Base-by-base conservation (phyloP, 805 yeast genomes). In the Isabelozyma gotoi region DNA sequence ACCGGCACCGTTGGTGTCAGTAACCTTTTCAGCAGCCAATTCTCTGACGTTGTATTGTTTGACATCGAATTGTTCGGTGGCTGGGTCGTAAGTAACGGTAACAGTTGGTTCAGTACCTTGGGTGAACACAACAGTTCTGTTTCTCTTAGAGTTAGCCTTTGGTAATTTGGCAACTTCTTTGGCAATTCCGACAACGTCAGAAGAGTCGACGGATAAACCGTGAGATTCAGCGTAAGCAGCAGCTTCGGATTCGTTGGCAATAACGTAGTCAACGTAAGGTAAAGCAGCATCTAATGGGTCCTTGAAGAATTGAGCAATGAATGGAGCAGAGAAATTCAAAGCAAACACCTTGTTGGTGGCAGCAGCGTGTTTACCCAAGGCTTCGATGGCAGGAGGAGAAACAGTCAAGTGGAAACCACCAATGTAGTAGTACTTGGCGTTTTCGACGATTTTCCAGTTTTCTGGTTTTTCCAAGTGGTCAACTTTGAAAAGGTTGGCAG, bases 331-430 rank as follows among this genome's bases (percentile, higher is more conserved):
- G 67, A 94, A 77, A 81, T 94, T 94, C 69, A 94, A 69, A 43
- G 83, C 76, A 60, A 89, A 86, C 47, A 81, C 76, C 74, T 88
- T 88, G 77, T 85, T 82, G 59, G 72, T 78, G 48, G 75, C 86
- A 49, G 94, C 86, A 52, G 98, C 97, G 64, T 94, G 96, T 71
- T 89, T 78, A 55, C 97, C 99, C 57, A 94, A 77, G 46, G 84
- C 82, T 55, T 78, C 76, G 60, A 94, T 94, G 44, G 99, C 97
- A 47, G 85, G 96, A 52, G 96, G 97, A 53, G 96, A 88, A 45
- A 94, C 99, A 45, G 99, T 94, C 72, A 94, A 79, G 71, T 94
- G 99, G 88, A 84, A 94, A n/a, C 99, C 99, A 60, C 98, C 99
- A 62, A 94, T 86, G 80, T 94, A 94, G 77, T 73, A 94, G 59